These are phyloP conservation scores for Botryotinia convoluta DNA, from an alignment of 2,329 filamentous ascomycete genomes.

Conservation along the genomic window DNA sequence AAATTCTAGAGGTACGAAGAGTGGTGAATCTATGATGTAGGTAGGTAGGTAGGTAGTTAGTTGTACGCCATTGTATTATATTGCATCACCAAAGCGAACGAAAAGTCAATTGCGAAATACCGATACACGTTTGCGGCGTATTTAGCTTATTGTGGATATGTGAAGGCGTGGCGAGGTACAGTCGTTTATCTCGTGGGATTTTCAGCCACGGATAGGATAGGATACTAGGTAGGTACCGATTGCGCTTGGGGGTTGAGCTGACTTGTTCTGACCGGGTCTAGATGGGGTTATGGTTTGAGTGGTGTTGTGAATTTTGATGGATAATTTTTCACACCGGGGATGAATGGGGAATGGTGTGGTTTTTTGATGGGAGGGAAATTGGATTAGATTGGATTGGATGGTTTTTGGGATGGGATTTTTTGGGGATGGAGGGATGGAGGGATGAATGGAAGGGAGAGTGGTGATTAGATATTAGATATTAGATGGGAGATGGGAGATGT, in stretches of 20 bases:
- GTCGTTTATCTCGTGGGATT: neutral
- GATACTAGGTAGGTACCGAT: neutral
- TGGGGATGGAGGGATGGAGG: neutral
- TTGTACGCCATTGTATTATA: too few relatives aligned
- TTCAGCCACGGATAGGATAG: neutral
- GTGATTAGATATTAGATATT: neutral
- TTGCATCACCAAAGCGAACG: too few relatives aligned
- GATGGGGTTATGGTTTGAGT: neutral
- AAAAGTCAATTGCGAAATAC: too few relatives aligned
- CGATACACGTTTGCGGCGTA: too few relatives aligned
- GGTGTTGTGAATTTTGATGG: neutral
- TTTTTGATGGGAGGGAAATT: neutral
- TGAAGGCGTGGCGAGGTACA: too few relatives aligned
- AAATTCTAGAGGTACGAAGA: too few relatives aligned
- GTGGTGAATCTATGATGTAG: too few relatives aligned
- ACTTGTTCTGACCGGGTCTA: neutral
- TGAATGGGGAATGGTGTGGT: conserved; percentile 1
- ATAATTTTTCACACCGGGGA: neutral
- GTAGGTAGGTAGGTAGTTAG: too few relatives aligned
- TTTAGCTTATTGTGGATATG: too few relatives aligned
- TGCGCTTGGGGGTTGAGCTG: neutral
- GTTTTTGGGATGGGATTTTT: neutral
- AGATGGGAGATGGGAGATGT: neutral
- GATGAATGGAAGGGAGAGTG: neutral
- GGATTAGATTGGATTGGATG: neutral